Base-by-base conservation (phyloP, 1,284 basidiomycete genomes). In the Pseudozyma tsukubaensis region DNA sequence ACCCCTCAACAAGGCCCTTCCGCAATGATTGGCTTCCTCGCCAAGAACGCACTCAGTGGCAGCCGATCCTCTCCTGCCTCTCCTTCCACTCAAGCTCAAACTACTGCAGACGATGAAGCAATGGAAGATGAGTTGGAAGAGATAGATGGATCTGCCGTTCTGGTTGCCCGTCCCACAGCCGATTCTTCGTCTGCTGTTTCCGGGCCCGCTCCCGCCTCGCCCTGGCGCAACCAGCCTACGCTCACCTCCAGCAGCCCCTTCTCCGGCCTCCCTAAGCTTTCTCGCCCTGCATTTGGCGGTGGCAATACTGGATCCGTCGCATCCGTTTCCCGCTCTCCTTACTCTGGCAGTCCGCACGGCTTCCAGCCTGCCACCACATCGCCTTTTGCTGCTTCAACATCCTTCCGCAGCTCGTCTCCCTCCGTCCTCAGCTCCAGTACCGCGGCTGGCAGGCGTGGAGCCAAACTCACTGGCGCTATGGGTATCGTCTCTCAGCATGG, bases 221-320 rank as follows among this genome's bases (percentile, higher is more conserved):
- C 72, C 5, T 75, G 72, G 72, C 50, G 72, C 3, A 75, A 75
- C 36, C 64, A 61, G 24, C 68, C 68, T 5, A 72, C 43, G 12
- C 52, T 76, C 40, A 76, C 69, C 4, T 76, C 73, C 11, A 72
- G 64, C 48, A 72, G 69, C 49, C 73, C 73, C 32, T 76, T 76
- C 32, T 76, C 73, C 14, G 73, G 73, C 16, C 62, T 68, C 9
- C 73, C 73, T 14, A 76, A 76, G 56, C 58, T 76, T 16, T 57
- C 68, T 5, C 60, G 59, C 18, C 48, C 54, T 19, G 47, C 55
- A 24, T 7, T 57, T 14, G 19, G 34, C 36, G 55, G 44, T 21
- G 60, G 47, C 29, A 39, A 16, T 14, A 34, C 50, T n/a, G 58
- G 29, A 8, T 62, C 63, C 2, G 52, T 66, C 5, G 62, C 65